These are phyloP conservation scores for Antarctomyces pellizariae DNA, from an alignment of 495 filamentous ascomycete species.

Conservation along the genomic window DNA sequence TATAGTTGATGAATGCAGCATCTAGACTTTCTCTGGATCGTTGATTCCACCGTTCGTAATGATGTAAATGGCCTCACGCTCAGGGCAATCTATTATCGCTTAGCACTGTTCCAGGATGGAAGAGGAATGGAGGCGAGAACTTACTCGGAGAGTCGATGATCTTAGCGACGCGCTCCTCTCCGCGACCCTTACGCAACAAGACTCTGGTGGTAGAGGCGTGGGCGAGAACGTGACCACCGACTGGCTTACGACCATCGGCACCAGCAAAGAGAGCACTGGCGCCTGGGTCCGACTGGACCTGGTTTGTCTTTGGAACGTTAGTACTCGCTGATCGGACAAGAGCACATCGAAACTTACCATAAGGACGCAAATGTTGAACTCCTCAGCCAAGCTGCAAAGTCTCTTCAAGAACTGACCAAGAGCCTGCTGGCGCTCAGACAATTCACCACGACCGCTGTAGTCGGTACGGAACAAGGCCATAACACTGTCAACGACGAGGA, in stretches of 20 bases:
- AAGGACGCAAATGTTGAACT: constrained; percentile 57
- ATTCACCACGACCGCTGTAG: constrained; percentile 49
- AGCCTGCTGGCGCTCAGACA: constrained; percentile 57
- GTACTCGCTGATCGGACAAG: not conserved
- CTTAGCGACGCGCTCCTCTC: constrained; percentile 61
- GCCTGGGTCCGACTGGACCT: constrained; percentile 64
- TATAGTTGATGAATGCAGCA: too few relatives aligned
- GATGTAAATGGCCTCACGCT: constrained; percentile 55
- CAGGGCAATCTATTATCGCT: constrained; percentile 36
- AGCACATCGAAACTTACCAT: constrained; percentile 28
- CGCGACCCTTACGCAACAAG: constrained; percentile 51
- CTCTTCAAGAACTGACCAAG: constrained; percentile 46
- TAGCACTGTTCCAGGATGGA: not conserved
- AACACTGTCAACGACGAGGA: constrained; percentile 56
- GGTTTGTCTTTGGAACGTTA: constrained; percentile 34
- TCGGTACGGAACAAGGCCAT: constrained; percentile 62
- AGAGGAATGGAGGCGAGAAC: constrained; percentile 5
- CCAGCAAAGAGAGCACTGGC: constrained; percentile 59
- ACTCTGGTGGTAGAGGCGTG: constrained; percentile 58
- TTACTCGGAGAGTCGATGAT: constrained; percentile 53
- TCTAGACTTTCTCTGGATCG: constrained; percentile 35
- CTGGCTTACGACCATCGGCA: constrained; percentile 51
- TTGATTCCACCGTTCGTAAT: constrained; percentile 61
- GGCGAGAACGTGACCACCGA: constrained; percentile 59
- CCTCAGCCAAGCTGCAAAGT: constrained; percentile 53